Evolutionary conservation across 495 filamentous ascomycete genomes (phyloP).

Genomic region (Aspergillus campestris): DNA sequence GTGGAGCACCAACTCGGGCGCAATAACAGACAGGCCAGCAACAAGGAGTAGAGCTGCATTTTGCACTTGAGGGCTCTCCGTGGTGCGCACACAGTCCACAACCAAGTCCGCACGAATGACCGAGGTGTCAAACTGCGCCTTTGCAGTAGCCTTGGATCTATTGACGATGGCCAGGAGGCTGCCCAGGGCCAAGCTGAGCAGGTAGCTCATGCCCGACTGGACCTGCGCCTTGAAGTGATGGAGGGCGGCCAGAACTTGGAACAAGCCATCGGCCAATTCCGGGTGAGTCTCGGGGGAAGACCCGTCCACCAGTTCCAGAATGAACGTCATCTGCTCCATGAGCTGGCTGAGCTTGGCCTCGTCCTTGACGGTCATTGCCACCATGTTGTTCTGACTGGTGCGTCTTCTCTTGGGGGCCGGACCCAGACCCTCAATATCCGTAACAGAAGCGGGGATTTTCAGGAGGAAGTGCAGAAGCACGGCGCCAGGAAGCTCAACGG

Average conservation of each 20-base stretch:
- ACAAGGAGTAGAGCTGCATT: slow-evolving; percentile 87
- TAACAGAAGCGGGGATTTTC: slow-evolving; percentile 53
- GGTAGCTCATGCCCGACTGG: slow-evolving; percentile 71
- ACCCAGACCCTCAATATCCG: slow-evolving; percentile 53
- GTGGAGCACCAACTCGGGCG: slow-evolving; percentile 82
- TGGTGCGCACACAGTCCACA: slow-evolving; percentile 83
- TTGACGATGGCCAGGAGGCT: slow-evolving; percentile 74
- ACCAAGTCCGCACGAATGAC: slow-evolving; percentile 78
- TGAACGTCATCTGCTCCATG: slow-evolving; percentile 69
- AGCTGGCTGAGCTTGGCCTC: slow-evolving; percentile 49
- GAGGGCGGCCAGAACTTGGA: slow-evolving; percentile 73
- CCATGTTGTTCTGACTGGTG: slow-evolving; percentile 56
- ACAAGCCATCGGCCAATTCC: slow-evolving; percentile 66
- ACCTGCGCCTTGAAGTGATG: slow-evolving; percentile 67
- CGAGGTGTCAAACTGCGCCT: slow-evolving; percentile 59
- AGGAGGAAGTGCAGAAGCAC: slow-evolving; percentile 62
- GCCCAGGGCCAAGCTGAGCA: slow-evolving; percentile 69
- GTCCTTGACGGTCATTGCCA: slow-evolving; percentile 33
- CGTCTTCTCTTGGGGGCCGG: slow-evolving; percentile 67
- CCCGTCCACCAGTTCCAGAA: slow-evolving; percentile 78
- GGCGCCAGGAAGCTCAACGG: slow-evolving; percentile 57
- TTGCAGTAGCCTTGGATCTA: slow-evolving; percentile 50
- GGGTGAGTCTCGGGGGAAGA: slow-evolving; percentile 64
- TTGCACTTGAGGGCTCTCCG: slow-evolving; percentile 80
- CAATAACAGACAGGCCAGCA: slow-evolving; percentile 69